Evolutionary conservation across 345 rosid species (phyloP).

Genomic region (Linum tenue): DNA sequence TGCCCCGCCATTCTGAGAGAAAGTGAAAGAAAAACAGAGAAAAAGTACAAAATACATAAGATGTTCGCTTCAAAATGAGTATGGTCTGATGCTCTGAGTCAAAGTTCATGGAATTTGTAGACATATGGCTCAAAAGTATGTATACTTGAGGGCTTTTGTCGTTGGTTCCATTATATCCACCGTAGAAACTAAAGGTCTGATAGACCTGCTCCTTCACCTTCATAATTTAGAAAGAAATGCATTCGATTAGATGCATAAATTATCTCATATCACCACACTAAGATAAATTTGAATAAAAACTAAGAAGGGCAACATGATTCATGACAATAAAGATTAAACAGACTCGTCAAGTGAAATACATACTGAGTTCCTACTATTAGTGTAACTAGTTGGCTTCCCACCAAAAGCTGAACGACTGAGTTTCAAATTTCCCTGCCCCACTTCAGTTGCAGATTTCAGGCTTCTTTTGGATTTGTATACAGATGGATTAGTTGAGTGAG

Average conservation of each 20-base stretch:
- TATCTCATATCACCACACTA: neutral
- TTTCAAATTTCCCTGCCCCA: conserved; percentile 78
- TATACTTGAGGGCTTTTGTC: conserved; percentile 84
- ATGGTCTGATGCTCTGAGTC: neutral
- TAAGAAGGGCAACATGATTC: neutral
- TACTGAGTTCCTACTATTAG: conserved; percentile 55
- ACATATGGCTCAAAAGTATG: conserved; percentile 8
- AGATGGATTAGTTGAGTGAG: conserved; percentile 37
- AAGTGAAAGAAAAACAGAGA: conserved; percentile 5
- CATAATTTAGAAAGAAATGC: conserved; percentile 15
- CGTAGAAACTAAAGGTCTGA: conserved; percentile 70
- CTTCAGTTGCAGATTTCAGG: conserved; percentile 36
- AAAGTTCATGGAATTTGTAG: neutral
- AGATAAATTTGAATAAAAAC: conserved; percentile 7
- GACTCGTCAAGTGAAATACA: conserved; percentile 7
- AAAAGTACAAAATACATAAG: neutral
- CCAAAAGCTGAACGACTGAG: conserved; percentile 45
- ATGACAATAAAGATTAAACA: conserved; percentile 1
- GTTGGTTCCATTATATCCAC: conserved; percentile 81
- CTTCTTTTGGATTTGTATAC: conserved; percentile 35
- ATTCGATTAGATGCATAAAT: conserved; percentile 3
- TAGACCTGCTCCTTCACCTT: conserved; percentile 46
- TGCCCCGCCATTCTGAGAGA: conserved; percentile 84
- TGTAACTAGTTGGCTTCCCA: conserved; percentile 46
- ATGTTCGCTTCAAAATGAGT: neutral